Evolutionary conservation across 164 flowering plant species (phyloP).

Genomic region (Cinnamomum micranthum): DNA sequence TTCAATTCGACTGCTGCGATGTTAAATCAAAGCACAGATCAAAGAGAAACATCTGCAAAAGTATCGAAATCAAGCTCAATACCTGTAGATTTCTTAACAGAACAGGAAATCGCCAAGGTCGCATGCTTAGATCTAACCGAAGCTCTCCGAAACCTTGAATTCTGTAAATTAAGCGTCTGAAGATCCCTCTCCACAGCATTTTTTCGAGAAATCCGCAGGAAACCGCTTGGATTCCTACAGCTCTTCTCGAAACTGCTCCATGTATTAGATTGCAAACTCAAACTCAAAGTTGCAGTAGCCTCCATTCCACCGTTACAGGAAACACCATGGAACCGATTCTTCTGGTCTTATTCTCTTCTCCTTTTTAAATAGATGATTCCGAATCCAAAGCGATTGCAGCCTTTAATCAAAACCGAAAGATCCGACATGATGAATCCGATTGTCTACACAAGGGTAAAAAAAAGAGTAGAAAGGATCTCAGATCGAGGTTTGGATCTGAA

Average conservation of each 20-base stretch:
- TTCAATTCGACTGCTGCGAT: background rate
- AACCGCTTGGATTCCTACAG: conserved; percentile 26
- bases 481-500: background rate
- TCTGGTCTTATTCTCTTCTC: background rate
- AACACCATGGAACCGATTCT: no score
- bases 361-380: no score
- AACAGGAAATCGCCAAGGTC: conserved; percentile 30
- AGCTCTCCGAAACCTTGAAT: conserved; percentile 12
- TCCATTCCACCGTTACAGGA: conserved; percentile 27
- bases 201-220: conserved; percentile 15
- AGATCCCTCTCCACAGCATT: conserved; percentile 6
- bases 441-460: background rate
- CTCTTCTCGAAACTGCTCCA: conserved; percentile 26
- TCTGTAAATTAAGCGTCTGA: conserved; percentile 24
- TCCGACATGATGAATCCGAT: background rate
- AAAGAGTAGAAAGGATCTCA: background rate
- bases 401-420: background rate
- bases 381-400: no score
- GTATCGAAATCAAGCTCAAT: background rate
- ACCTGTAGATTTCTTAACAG: conserved; percentile 45
- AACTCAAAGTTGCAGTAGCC: conserved; percentile 23
- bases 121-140: background rate
- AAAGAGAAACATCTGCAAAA: background rate
- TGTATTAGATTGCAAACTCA: conserved; percentile 19
- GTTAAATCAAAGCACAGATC: background rate